Conservation (phyloP, 192 early-diverging fungal genomes). For the Coemansia sp. region DNA sequence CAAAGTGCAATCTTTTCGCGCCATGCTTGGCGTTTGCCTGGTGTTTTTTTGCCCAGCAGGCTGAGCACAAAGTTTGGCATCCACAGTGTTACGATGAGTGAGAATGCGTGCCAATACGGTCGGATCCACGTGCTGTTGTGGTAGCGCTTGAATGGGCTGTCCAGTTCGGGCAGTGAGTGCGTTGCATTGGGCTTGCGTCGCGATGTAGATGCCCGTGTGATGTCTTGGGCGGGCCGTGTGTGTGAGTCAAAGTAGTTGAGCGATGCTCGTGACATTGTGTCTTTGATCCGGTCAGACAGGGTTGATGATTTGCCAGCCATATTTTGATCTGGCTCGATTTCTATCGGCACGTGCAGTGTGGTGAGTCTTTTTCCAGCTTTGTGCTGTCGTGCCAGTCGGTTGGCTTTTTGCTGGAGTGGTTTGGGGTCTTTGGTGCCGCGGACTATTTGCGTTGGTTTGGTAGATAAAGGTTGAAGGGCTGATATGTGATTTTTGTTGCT, state of each 20-base stretch:
- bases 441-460: neutral
- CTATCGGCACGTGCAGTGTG: slow-evolving; percentile 24
- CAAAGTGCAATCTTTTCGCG: slow-evolving; percentile 81
- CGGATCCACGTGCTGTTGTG: slow-evolving; percentile 36
- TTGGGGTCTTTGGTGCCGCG: slow-evolving; percentile 4
- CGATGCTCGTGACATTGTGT: slow-evolving; percentile 44
- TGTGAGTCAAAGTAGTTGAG: slow-evolving; percentile 45
- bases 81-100: slow-evolving; percentile 69
- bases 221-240: neutral
- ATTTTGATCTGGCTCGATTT: slow-evolving; percentile 1
- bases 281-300: slow-evolving; percentile 28
- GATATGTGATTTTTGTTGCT: neutral
- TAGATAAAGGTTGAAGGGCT: too few relatives aligned
- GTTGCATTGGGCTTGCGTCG: neutral
- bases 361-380: neutral
- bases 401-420: slow-evolving; percentile 10
- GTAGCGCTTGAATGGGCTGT: slow-evolving; percentile 27
- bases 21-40: slow-evolving; percentile 75
- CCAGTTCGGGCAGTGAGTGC: neutral
- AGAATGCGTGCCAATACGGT: slow-evolving; percentile 64
- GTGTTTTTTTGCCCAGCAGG: slow-evolving; percentile 56
- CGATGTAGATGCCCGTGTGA: neutral
- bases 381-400: slow-evolving; percentile 5
- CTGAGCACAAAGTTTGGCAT: slow-evolving; percentile 60
- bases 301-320: slow-evolving; percentile 5